Conservation (phyloP, 2,329 filamentous ascomycete species). For the Fusarium equiseti region DNA sequence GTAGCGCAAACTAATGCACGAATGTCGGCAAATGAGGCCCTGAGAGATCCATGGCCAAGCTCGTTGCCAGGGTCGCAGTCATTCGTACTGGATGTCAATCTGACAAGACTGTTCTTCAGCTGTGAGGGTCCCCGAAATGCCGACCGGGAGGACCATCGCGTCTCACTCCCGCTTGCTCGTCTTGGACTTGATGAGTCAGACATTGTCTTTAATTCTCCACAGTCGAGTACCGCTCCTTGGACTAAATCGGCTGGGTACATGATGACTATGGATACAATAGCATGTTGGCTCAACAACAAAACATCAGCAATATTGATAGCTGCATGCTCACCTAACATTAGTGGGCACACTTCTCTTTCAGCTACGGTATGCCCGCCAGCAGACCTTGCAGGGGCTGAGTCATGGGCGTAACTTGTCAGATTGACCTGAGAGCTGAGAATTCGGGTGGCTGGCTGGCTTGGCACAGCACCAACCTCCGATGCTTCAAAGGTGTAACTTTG, state of each 20-base stretch:
- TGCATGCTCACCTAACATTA: neutral
- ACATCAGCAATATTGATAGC: neutral
- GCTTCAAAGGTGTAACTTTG: too few relatives aligned
- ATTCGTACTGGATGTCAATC: neutral
- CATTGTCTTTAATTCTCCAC: neutral
- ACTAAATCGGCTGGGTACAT: neutral
- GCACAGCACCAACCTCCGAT: neutral
- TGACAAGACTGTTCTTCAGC: neutral
- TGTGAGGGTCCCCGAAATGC: neutral
- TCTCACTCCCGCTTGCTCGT: neutral
- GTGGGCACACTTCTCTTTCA: neutral
- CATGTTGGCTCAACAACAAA: neutral
- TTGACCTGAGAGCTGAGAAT: neutral
- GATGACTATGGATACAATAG: too few relatives aligned
- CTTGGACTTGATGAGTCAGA: neutral
- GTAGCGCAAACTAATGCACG: slow-evolving; percentile 8
- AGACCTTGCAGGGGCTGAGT: neutral
- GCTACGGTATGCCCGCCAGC: neutral
- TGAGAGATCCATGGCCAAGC: neutral
- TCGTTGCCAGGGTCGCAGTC: neutral
- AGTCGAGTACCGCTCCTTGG: neutral
- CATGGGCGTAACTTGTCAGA: neutral
- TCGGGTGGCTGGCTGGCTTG: slow-evolving; percentile 6
- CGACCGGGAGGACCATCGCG: neutral
- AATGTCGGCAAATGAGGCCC: slow-evolving; percentile 2